Evolutionary conservation across 192 early-diverging fungal genomes (phyloP).

Genomic region (Diversispora epigaea): DNA sequence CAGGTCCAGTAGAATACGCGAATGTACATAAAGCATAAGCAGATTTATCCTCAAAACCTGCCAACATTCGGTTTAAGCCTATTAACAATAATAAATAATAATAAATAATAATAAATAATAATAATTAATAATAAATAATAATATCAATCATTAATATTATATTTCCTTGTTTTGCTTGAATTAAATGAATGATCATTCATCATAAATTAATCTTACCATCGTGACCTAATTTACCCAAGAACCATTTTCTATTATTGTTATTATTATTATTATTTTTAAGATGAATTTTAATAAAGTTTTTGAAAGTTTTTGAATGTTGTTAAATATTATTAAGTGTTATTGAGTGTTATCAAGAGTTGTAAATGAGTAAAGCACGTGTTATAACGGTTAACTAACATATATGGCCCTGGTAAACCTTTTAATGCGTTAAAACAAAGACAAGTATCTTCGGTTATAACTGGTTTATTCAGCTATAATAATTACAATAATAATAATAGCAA

Average conservation of each 20-base stretch:
- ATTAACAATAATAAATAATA: too few species aligned
- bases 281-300: too few species aligned
- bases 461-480: slow-evolving; percentile 56
- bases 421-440: slow-evolving; percentile 92
- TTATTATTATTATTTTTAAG: too few species aligned
- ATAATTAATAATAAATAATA: too few species aligned
- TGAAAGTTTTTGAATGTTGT: too few species aligned
- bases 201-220: slow-evolving; percentile 43
- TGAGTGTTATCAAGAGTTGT: too few species aligned
- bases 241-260: slow-evolving; percentile 80
- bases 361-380: too few species aligned
- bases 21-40: slow-evolving; percentile 92
- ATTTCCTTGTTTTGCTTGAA: too few species aligned
- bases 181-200: not conserved
- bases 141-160: too few species aligned
- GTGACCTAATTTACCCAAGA: slow-evolving; percentile 76
- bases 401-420: slow-evolving; percentile 90
- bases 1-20: slow-evolving; percentile 81
- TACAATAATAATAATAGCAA: too few species aligned
- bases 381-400: slow-evolving; percentile 51
- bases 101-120: too few species aligned
- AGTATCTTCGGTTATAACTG: slow-evolving; percentile 92
- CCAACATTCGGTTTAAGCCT: slow-evolving; percentile 80
- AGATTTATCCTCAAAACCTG: slow-evolving; percentile 84
- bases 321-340: too few species aligned